These are phyloP conservation scores for Lecanicillium sp. DNA, from an alignment of 2,329 filamentous ascomycete genomes.

Conservation along the genomic window DNA sequence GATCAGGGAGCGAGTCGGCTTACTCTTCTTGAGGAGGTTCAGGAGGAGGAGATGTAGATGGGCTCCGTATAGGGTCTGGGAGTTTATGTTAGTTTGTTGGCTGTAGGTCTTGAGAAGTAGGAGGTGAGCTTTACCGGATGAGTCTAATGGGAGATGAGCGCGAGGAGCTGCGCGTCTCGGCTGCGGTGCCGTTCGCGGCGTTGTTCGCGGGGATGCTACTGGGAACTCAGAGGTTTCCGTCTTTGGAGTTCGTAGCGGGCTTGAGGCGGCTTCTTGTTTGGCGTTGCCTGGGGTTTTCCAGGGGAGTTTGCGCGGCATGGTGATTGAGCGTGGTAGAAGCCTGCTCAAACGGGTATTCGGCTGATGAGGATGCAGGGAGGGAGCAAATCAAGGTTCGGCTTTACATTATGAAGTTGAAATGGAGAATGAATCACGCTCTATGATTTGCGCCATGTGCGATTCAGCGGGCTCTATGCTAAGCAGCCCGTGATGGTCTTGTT, in stretches of 20 bases:
- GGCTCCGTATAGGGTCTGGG: conserved; percentile 23
- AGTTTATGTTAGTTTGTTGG: neutral
- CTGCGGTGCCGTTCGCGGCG: conserved; percentile 1
- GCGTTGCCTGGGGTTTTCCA: conserved; percentile 30
- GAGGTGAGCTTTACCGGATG: conserved; percentile 1
- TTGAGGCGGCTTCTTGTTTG: conserved; percentile 6
- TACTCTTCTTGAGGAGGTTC: conserved; percentile 39
- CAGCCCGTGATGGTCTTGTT: no score
- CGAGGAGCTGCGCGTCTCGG: neutral
- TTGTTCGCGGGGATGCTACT: neutral
- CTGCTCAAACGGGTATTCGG: no score
- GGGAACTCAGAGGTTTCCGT: conserved; percentile 1
- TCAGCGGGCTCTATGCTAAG: no score
- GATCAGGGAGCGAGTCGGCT: neutral
- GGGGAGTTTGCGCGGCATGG: conserved; percentile 44
- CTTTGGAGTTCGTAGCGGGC: conserved; percentile 2
- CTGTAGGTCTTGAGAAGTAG: conserved; percentile 11
- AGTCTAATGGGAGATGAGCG: conserved; percentile 1
- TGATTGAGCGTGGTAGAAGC: neutral
- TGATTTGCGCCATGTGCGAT: no score
- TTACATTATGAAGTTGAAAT: no score
- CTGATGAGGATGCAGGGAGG: no score
- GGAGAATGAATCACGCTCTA: no score
- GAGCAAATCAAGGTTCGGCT: no score
- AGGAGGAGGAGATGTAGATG: conserved; percentile 45